These are phyloP conservation scores for Hortiboletus flavorubellus DNA, from an alignment of 768 basidiomycete genomes.

Conservation along the genomic window DNA sequence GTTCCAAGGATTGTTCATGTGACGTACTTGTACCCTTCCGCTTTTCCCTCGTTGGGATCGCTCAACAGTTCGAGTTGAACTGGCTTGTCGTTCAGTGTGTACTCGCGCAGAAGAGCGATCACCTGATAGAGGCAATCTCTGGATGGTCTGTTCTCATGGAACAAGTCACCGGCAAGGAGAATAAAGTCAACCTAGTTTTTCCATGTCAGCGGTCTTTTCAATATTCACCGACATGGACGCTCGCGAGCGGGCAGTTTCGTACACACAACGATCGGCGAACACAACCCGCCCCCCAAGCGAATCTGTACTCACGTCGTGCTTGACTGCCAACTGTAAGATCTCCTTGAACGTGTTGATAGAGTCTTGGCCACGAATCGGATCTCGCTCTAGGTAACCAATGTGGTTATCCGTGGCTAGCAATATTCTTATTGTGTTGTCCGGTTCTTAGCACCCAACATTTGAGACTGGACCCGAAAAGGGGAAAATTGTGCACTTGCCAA, in stretches of 20 bases:
- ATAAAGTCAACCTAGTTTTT: constrained; percentile 83
- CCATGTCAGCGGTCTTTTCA: constrained; percentile 1
- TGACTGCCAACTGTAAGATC: constrained; percentile 86
- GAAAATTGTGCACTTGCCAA: constrained; percentile 32
- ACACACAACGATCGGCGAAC: neutral
- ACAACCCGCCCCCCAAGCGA: neutral
- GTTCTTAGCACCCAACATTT: constrained; percentile 34
- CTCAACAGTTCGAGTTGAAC: constrained; percentile 90
- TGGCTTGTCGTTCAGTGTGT: constrained; percentile 83
- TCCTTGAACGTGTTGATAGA: constrained; percentile 94
- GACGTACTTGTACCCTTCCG: constrained; percentile 76
- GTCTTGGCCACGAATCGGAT: constrained; percentile 92
- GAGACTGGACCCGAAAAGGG: neutral
- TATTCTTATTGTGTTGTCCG: constrained; percentile 72
- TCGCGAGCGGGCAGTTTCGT: neutral
- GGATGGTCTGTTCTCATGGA: constrained; percentile 96
- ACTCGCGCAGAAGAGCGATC: constrained; percentile 86
- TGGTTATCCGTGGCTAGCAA: constrained; percentile 95
- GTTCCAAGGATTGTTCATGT: neutral
- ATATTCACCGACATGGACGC: neutral
- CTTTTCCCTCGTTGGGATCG: constrained; percentile 88
- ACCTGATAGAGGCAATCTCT: constrained; percentile 86
- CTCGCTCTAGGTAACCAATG: constrained; percentile 91
- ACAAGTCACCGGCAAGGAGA: constrained; percentile 91
- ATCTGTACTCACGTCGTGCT: constrained; percentile 66